Conservation (phyloP, 2,329 filamentous ascomycete genomes). For the Verticillium tricorpus region DNA sequence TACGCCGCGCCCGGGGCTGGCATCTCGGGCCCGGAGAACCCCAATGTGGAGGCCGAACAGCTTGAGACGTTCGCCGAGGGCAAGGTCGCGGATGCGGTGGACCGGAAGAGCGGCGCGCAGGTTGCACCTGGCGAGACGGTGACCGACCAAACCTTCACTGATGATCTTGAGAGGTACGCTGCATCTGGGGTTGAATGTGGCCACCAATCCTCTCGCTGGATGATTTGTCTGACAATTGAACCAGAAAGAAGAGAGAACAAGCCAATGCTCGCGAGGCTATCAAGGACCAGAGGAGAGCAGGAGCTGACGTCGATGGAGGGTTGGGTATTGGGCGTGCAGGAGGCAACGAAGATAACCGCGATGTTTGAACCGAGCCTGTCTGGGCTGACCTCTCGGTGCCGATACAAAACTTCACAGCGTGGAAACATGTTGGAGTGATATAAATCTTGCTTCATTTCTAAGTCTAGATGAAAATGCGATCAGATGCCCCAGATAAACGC, state of each 20-base stretch:
- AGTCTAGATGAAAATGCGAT: neutral
- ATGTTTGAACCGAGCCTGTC: neutral
- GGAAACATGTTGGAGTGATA: neutral
- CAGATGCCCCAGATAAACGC: neutral
- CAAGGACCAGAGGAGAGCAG: constrained; percentile 11
- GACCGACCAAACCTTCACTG: constrained; percentile 12
- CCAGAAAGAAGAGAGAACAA: constrained; percentile 18
- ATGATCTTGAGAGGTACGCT: constrained; percentile 15
- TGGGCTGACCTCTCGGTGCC: too few species aligned
- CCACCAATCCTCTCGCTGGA: neutral
- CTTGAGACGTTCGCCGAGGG: constrained; percentile 18
- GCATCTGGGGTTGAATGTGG: too few species aligned
- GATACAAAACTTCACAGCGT: too few species aligned
- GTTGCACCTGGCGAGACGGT: constrained; percentile 13
- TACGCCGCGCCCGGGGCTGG: neutral
- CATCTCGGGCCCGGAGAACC: constrained; percentile 10
- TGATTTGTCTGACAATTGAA: constrained; percentile 1
- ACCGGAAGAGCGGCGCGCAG: constrained; percentile 18
- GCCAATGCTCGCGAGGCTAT: constrained; percentile 14
- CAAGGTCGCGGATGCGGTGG: constrained; percentile 19
- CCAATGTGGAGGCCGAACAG: constrained; percentile 19
- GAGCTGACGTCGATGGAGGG: constrained; percentile 15
- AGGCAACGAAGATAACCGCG: neutral
- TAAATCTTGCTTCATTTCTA: neutral
- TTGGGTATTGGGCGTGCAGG: neutral